Conservation (phyloP, 495 filamentous ascomycete species). For the Trichoderma parareesei region DNA sequence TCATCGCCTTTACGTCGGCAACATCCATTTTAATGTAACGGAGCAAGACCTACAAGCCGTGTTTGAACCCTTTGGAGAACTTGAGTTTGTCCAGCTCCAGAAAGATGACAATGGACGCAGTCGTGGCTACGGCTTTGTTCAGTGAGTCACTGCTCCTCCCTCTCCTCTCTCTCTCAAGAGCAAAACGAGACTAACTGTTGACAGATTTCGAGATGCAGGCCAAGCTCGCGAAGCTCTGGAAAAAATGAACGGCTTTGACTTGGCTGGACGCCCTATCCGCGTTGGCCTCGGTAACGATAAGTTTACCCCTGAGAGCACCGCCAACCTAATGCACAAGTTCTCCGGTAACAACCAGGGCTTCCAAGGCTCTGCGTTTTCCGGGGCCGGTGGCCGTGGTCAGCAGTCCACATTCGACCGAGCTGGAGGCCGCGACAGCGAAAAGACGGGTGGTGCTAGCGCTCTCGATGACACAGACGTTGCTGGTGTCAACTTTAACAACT, state of each 20-base stretch:
- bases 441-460: conserved; percentile 87
- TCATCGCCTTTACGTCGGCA: conserved; percentile 97
- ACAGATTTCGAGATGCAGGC: conserved; percentile 82
- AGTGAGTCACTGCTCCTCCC: conserved; percentile 54
- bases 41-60: conserved; percentile 93
- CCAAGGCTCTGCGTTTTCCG: conserved; percentile 93
- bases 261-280: conserved; percentile 93
- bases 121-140: conserved; percentile 96
- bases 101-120: conserved; percentile 89
- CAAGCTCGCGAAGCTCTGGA: conserved; percentile 90
- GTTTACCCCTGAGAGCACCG: conserved; percentile 96
- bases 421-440: conserved; percentile 83
- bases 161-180: conserved; percentile 10
- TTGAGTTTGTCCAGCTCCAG: conserved; percentile 95
- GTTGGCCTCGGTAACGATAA: conserved; percentile 99
- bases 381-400: conserved; percentile 79
- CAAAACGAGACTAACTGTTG: conserved; percentile 20
- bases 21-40: conserved; percentile 99
- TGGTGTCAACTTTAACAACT: conserved; percentile 98
- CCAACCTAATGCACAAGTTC: conserved; percentile 80
- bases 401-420: conserved; percentile 91
- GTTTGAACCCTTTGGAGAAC: conserved; percentile 95
- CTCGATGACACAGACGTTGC: conserved; percentile 97
- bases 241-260: conserved; percentile 99
- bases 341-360: conserved; percentile 56